Base-by-base conservation (phyloP, 148 eudicot species). In the Linanthus parryae region DNA sequence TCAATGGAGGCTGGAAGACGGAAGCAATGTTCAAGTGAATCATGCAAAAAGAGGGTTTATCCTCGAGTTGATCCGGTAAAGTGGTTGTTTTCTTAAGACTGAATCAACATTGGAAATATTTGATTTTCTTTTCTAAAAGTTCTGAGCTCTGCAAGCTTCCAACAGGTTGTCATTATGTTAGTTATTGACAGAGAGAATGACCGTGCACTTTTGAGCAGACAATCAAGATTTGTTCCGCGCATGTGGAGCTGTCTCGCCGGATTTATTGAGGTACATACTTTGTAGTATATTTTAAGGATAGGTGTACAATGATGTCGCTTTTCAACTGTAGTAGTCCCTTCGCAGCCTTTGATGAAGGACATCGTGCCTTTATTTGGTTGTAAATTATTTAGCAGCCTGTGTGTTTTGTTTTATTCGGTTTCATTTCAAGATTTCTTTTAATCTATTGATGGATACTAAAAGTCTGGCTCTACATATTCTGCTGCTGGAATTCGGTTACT, bases 211-310 rank as follows among this genome's bases (percentile, higher is more conserved):
- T 58, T 92, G 61, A 73, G 98, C 54, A 77, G 83, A 60, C 98
- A 92, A 41, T 79, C 96, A 23, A 87, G 96, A 72, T 92, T 70
- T 75, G 98, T 87, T 27, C 98, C 98, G 14, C 84, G 98, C 35
- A 87, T 92, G 96, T 92, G 98, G 98, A 87, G 98, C 56, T 92
- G 98, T 63, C 76, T 92, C 58, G 96, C 98, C 65, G 98, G 98
- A 43, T 92, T 92, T 65, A 77, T 84, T 42, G 94, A 92, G 97
- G 97, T 85, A 34, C 52, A 41, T 27, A 27, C 4, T 42, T 49
- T 13, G 21, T 42, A 6, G 27, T 12, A 38, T 39, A 37, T 42
- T 30, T 8, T 14, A 49, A n/a, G n/a, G n/a, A n/a, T n/a, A n/a
- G n/a, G n/a, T n/a, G n/a, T n/a, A n/a, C n/a, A n/a, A n/a, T n/a